Evolutionary conservation across 2,329 filamentous ascomycete genomes (phyloP), one percentile per base, ranked within the genome.

Genomic region (Colletotrichum shisoi): DNA sequence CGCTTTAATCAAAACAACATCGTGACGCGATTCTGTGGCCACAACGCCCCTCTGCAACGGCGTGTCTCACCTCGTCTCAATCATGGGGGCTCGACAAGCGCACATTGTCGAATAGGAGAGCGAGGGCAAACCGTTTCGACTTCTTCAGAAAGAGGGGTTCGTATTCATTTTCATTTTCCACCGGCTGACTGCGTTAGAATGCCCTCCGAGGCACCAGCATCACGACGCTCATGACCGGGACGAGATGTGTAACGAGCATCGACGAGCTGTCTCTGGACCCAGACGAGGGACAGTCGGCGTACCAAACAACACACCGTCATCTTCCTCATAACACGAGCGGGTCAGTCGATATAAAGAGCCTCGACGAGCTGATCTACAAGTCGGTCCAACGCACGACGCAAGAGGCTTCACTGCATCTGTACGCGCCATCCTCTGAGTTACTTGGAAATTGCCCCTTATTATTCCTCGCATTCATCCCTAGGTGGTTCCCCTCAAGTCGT

Each of bases 31-130:
- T 31, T 49, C 27, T 44, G 49, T 64, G 56, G 56, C 37, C 45
- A 66, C 58, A 62, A 42, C 58, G 44, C 37, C 61, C 49, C 49
- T 68, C 56, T 65, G 37, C 40, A 68, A 65, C 61, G 65, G 61
- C 49, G 19, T 49, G 64, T 63, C 64, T 67, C 53, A 63, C 42
- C 13, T 37, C 17, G 49, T 51, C n/a, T n/a, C 49, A 37, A 34
- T 7, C 37, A 15, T 37, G 19, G 21, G 40, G n/a, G 8, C 48
- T 24, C 17, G 34, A 17, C 49, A 53, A 21, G 49, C 49, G 49
- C 11, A n/a, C n/a, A 39, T 4, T 21, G 39, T 17, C 12, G 15
- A 40, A 15, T 40, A 13, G 39, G n/a, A 21, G 6, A 53, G 34
- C 51, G 17, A 19, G 5, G 51, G 5, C 19, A 24, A 24, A 2